Evolutionary conservation across 2,329 filamentous ascomycete species (phyloP).

Genomic region (Thelonectria rubi): DNA sequence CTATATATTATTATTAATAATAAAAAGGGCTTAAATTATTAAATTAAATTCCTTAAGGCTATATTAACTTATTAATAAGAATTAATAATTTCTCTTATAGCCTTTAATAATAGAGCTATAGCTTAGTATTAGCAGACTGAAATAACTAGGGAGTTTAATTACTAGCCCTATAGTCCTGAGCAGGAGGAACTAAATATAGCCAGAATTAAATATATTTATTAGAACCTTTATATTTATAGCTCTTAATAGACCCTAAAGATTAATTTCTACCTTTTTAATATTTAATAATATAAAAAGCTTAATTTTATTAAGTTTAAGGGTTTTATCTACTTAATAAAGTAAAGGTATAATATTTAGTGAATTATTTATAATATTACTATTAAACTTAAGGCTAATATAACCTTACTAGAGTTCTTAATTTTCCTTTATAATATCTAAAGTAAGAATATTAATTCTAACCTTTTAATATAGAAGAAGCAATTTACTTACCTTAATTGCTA

Average conservation of each 20-base stretch:
- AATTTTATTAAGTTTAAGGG: slow-evolving; percentile 83
- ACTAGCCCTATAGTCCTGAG: slow-evolving; percentile 59
- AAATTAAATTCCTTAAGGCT: slow-evolving; percentile 84
- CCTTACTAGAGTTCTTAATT: slow-evolving; percentile 74
- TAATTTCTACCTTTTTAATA: slow-evolving; percentile 79
- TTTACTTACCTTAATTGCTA: slow-evolving; percentile 76
- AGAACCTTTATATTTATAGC: slow-evolving; percentile 90
- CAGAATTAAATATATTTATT: slow-evolving; percentile 86
- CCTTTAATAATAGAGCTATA: slow-evolving; percentile 84
- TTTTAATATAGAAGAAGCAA: slow-evolving; percentile 72
- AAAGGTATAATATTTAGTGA: slow-evolving; percentile 79
- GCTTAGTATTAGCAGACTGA: slow-evolving; percentile 86
- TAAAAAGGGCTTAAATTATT: slow-evolving; percentile 75
- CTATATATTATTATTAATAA: slow-evolving; percentile 88
- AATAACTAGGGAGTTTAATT: slow-evolving; percentile 74
- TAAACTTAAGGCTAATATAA: slow-evolving; percentile 72
- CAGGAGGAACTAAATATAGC: slow-evolving; percentile 79
- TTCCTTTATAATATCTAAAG: slow-evolving; percentile 81
- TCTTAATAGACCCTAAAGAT: slow-evolving; percentile 76
- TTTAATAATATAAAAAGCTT: slow-evolving; percentile 69
- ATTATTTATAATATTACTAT: slow-evolving; percentile 73
- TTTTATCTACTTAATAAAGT: slow-evolving; percentile 85
- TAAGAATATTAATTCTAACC: slow-evolving; percentile 76
- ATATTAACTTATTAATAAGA: slow-evolving; percentile 88
- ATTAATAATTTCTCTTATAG: slow-evolving; percentile 87